Evolutionary conservation across 2,329 filamentous ascomycete genomes (phyloP), one percentile per base, ranked within the genome.

Genomic region (Didymosphaeria variabile): DNA sequence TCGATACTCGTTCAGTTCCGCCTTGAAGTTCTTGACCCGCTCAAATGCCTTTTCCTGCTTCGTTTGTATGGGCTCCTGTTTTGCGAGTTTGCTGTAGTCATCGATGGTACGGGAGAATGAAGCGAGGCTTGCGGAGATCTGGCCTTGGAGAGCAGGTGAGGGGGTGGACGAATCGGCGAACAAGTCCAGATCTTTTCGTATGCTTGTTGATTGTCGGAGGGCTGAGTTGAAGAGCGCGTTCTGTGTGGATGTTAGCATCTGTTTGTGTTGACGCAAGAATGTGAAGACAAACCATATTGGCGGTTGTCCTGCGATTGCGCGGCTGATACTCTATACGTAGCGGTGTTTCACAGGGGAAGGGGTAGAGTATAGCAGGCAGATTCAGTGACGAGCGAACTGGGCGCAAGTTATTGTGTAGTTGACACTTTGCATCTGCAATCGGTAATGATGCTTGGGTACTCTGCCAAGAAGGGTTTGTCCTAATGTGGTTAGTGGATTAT

Each of bases 41-140:
- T 96, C 93, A 66, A 88, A 85, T 0, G 94, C 95, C 75, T 98
- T 97, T 62, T 95, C 90, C 70, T 97, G 92, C 80, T 98, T 99
- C 61, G 92, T 90, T 5, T 91, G 87, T 59, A 97, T 94, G 34
- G 97, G 88, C 79, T 99, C 95, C 72, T 94, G 91, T 67, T 92
- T 91, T 1, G 94, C 91, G 32, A 97, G 88, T 58, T 87, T 86
- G 72, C 91, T 88, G 83, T 99, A 99, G 76, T 97, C 94, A 81
- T 97, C 94, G 66, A 99, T 86, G 0, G 93, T 97, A 63, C 95
- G 92, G 50, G 91, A 88, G 78, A 99, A 93, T 61, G 93, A 88
- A 46, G 91, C 89, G 32, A 96, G 82, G 15, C 91, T 76, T 2
- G 75, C 74, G 64, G 72, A 73, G 60, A 79, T 73, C 55, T 78